Conservation (phyloP, 306 rosid species). For the Begonia peltatifolia region DNA sequence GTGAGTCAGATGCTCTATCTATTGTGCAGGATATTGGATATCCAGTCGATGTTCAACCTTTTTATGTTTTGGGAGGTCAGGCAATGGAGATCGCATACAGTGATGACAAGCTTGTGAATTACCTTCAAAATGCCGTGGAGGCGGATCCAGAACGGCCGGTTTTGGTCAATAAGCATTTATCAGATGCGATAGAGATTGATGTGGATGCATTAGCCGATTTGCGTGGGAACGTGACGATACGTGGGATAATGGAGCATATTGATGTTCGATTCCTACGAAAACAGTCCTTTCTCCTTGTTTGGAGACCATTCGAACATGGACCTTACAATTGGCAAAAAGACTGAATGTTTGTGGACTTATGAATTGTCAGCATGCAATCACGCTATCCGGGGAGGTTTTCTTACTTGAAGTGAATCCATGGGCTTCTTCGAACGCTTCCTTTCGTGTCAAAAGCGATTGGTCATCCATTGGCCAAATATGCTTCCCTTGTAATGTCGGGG, state of each 20-base stretch:
- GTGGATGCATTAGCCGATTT: slow-evolving; percentile 91
- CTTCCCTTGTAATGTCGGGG: slow-evolving; percentile 96
- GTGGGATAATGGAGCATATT: slow-evolving; percentile 99
- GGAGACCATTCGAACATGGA: slow-evolving; percentile 76
- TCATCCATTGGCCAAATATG: slow-evolving; percentile 93
- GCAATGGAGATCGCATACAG: slow-evolving; percentile 95
- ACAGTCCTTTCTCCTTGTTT: slow-evolving; percentile 61
- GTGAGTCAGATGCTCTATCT: slow-evolving; percentile 72
- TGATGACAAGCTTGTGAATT: slow-evolving; percentile 57
- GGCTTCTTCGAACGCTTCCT: slow-evolving; percentile 90
- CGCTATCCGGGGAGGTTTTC: slow-evolving; percentile 59
- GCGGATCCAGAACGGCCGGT: slow-evolving; percentile 98
- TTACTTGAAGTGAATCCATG: slow-evolving; percentile 94
- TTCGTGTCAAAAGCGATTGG: slow-evolving; percentile 96
- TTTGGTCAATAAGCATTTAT: slow-evolving; percentile 68
- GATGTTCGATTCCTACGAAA: slow-evolving; percentile 87
- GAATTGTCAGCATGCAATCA: slow-evolving; percentile 95
- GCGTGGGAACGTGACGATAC: slow-evolving; percentile 90
- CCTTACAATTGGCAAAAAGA: slow-evolving; percentile 63
- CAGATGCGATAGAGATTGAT: slow-evolving; percentile 88
- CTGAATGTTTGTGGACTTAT: slow-evolving; percentile 84
- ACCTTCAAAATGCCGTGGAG: slow-evolving; percentile 88
- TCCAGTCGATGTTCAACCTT: slow-evolving; percentile 92
- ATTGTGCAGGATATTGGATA: slow-evolving; percentile 80
- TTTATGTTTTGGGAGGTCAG: slow-evolving; percentile 94